Conservation (phyloP, 345 rosid species). For the Laguncularia racemosa region DNA sequence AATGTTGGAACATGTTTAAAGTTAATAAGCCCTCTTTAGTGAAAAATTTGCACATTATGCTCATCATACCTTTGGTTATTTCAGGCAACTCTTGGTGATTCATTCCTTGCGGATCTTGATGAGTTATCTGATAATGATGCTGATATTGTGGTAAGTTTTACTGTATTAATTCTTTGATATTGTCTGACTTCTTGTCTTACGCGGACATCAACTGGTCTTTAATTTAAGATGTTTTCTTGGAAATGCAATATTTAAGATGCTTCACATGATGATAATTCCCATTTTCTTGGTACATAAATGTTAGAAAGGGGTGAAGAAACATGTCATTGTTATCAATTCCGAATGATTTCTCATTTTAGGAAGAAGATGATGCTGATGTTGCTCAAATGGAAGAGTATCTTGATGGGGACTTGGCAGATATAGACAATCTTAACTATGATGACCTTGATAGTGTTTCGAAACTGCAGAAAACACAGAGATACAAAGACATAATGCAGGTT, state of each 20-base stretch:
- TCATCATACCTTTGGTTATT: not conserved
- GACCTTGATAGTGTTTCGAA: constrained; percentile 81
- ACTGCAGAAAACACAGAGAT: constrained; percentile 78
- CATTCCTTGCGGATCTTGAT: constrained; percentile 93
- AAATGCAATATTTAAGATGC: not conserved
- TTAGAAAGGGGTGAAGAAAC: not conserved
- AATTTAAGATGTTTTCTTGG: not conserved
- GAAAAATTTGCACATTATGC: too few species aligned
- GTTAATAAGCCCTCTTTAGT: too few species aligned
- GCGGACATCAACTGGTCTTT: not conserved
- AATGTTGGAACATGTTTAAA: too few species aligned
- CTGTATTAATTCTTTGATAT: not conserved
- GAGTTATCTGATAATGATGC: constrained; percentile 93
- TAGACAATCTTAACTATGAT: constrained; percentile 75
- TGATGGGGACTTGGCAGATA: constrained; percentile 67
- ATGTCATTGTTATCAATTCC: not conserved
- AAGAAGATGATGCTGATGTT: constrained; percentile 56
- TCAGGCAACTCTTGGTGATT: constrained; percentile 88
- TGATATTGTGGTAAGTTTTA: constrained; percentile 39
- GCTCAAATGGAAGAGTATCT: constrained; percentile 71
- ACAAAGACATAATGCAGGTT: constrained; percentile 73
- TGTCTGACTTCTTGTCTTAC: not conserved
- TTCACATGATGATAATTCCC: not conserved
- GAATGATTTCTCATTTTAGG: constrained; percentile 26
- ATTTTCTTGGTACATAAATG: not conserved